Evolutionary conservation across 2,329 filamentous ascomycete species (phyloP), one percentile per base, ranked within the genome.

Genomic region (Beauveria scarabaeidicola): DNA sequence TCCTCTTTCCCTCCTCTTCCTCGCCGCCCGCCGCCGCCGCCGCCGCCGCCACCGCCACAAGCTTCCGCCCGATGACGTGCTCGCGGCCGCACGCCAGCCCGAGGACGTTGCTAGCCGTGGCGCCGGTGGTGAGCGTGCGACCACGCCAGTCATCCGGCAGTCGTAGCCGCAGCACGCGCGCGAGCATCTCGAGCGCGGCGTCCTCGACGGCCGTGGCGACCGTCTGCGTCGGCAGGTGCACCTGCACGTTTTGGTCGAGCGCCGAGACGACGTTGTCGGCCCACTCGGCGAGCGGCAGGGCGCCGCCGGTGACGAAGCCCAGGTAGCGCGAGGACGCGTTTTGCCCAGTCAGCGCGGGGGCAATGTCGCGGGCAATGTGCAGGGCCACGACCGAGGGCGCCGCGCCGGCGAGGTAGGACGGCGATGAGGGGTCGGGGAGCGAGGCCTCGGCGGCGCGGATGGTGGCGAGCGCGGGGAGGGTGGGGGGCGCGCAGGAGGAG

Each of bases 291-390:
- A 91, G 84, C 6, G 91, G 90, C 0, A 92, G 89, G 8, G 81
- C 78, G 15, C 90, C 89, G 48, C 93, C 93, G 0, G 87, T 96
- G 6, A 97, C 88, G 70, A 97, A 96, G 61, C 91, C 92, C 71
- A 90, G 95, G 77, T 95, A 96, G 58, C 85, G 83, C 11, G 84
- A 73, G 47, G 81, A 84, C 46, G 81, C 79, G 64, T 84, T 86
- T 67, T 84, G 82, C 17, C 78, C 81, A 66, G 87, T 91, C 61
- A 94, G 80, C 1, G 81, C 88, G 1, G 81, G 81, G 44, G 81
- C 73, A 60, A 84, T 73, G 61, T 75, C 71, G 8, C 65, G 36
- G 10, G 75, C 65, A 40, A 84, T 74, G 68, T 84, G 81, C 13
- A 67, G 61, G 47, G 67, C 63, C 27, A 69, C 60, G 61, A 67